Base-by-base conservation (phyloP, 306 rosid genomes). In the Lathyrus aphaca region DNA sequence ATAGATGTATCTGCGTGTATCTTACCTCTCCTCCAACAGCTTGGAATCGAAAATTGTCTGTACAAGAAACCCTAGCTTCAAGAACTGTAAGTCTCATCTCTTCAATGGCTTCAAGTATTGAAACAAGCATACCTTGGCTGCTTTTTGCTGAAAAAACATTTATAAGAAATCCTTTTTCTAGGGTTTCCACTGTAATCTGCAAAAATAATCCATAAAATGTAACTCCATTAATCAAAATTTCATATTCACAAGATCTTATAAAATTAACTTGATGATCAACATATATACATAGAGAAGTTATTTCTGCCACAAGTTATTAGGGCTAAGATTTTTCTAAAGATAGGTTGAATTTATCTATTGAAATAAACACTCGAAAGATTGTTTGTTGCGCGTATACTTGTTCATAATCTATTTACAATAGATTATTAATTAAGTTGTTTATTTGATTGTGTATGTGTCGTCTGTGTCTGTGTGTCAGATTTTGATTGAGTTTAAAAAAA, bases 1-100 rank as follows among this genome's bases (percentile, higher is more conserved):
- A 30, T 30, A 35, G 39, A 35, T 35, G 39, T 35, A 7, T 35
- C 39, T 6, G 10, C 1, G 39, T 35, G 10, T 6, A 35, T 7
- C 87, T 87, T 88, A 94, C 98, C 68, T 91, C 95, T 77, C 85
- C 88, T 79, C 92, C 97, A 73, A 89, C 84, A 7, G 99, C 99
- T 78, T 87, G 92, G 71, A 94, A 84, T 38, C 76, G 87, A 66
- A 94, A 94, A 77, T 66, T 88, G 75, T 91, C 89, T 1, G 90
- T 79, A 74, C 99, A 94, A 42, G 99, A 91, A 91, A 87, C 97
- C 99, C 99, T 94, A 87, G 99, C 99, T 87, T 94, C 97, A 42
- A 81, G 77, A 15, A 94, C 96, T 30, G 72, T 81, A 5, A 94
- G 97, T 19, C 97, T 91, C 88, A 91, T 74, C 55, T 86, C 97